A percentile compares a stretch with the other conserved stretches of the same genome.
Conservation (phyloP, 345 rosid genomes). For the Durio zibethinus region DNA sequence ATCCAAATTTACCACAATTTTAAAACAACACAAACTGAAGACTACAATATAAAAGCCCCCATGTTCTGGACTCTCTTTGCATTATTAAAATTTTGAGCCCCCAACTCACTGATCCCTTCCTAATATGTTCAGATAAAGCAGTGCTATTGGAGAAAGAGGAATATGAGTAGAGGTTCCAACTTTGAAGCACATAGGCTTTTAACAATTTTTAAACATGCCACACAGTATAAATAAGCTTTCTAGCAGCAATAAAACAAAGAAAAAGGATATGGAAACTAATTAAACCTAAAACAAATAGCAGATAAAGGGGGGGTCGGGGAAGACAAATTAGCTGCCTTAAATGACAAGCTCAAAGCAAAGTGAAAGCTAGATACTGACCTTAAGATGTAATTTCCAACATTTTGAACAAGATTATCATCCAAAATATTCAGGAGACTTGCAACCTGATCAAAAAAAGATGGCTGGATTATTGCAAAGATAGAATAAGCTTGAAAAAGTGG, state of each 20-base stretch:
- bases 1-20: neutral
- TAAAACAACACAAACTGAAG: neutral
- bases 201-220: neutral
- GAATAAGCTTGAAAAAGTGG: neutral
- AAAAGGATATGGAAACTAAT: neutral
- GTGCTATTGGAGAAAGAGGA: neutral
- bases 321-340: neutral
- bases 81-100: neutral
- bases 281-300: neutral
- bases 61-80: neutral
- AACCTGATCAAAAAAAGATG: constrained; percentile 40
- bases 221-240: neutral
- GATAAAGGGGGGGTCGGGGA: neutral
- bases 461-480: neutral
- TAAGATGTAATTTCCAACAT: constrained; percentile 81
- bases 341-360: neutral
- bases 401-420: constrained; percentile 66
- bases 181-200: neutral
- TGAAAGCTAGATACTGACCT: constrained; percentile 46
- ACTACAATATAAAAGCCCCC: neutral
- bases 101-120: neutral
- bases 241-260: neutral
- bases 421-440: constrained; percentile 81
- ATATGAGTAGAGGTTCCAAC: neutral
- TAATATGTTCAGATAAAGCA: neutral